Base-by-base conservation (phyloP, 306 rosid species). In the Prunus persica region DNA sequence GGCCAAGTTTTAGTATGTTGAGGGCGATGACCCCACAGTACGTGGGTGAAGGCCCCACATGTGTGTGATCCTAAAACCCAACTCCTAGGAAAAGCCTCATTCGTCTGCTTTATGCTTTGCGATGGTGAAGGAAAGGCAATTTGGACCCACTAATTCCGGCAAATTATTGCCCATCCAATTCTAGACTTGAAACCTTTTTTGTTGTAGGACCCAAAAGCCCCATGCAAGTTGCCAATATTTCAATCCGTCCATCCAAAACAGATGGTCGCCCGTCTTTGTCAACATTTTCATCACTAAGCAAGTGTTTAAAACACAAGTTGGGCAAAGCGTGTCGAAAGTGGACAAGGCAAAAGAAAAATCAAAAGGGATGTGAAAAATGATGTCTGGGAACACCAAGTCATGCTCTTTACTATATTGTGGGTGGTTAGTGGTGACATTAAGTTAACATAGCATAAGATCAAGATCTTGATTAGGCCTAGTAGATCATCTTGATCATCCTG, bases 41-140 rank as follows among this genome's bases (percentile, higher is more conserved):
- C 76, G 87, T 83, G 86, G 78, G 43, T 16, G 13, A 49, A 3
- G 80, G 28, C 85, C 87, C 86, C 72, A 60, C 71, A 20, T 9
- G 68, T 45, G 81, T 11, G 78, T 5, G 73, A 2, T 20, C 19
- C 19, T 38, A 8, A 52, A 28, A 19, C 45, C 67, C 34, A 18
- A 6, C 20, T 7, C 47, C 27, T 2, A 28, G 12, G 52, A 72
- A 72, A 65, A 64, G 68, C 14, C 66, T 16, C 58, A 9, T 66
- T 66, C 55, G n/a, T 67, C 58, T 25, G 46, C 27, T 15, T 28
- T 19, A 25, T n/a, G 46, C 22, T 16, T 4, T 45, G 20, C 3
- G 63, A 28, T 27, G 78, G 62, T 47, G 78, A 47, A 47, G 3
- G 49, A 7, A 0, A 41, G 2, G 12, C 56, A 15, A 72, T 24